Evolutionary conservation across 169 alveolate genomes (phyloP), one percentile per base, ranked within the genome.

Genomic region (Eimeria tenella): DNA sequence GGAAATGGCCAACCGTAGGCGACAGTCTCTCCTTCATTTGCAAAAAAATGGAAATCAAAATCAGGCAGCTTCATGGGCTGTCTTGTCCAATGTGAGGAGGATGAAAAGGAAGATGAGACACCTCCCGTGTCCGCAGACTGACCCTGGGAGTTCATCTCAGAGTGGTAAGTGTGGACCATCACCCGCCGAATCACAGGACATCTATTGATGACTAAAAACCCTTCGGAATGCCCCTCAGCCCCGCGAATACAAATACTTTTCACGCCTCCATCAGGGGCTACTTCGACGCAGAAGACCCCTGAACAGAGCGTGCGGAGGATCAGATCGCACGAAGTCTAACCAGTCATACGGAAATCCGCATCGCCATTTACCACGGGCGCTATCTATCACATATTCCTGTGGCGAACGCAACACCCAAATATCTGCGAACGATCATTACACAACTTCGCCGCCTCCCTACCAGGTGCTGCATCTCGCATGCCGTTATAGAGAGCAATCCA

Each of bases 1-100:
- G 98, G 98, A 82, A 96, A 96, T 10, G 97, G 97, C 98, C 98
- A 97, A 9, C 98, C 98, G 71, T 96, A 96, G 86, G 95, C 96
- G 56, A 96, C 95, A 31, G 95, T 83, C 77, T 97, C 96, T 42
- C 97, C 97, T 79, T 96, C 96, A 19, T 90, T 89, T 52, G 95
- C 94, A 81, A 95, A 93, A 93, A 96, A 96, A 91, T 94, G 95
- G 90, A 94, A 90, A 70, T 90, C 94, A 23, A 75, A 75, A n/a
- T 90, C 94, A 19, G 94, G 94, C 5, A 74, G 56, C 50, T 62
- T 90, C 23, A 25, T 21, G 73, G 84, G 81, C 56, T n/a, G 82
- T 21, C 90, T 17, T 63, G 58, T 49, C 70, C 93, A n/a, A 31
- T 17, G 19, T 25, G 84, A 42, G 50, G 93, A 68, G 53, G 90